Conservation (phyloP, 768 basidiomycete genomes). For the Lactarius trivialis region DNA sequence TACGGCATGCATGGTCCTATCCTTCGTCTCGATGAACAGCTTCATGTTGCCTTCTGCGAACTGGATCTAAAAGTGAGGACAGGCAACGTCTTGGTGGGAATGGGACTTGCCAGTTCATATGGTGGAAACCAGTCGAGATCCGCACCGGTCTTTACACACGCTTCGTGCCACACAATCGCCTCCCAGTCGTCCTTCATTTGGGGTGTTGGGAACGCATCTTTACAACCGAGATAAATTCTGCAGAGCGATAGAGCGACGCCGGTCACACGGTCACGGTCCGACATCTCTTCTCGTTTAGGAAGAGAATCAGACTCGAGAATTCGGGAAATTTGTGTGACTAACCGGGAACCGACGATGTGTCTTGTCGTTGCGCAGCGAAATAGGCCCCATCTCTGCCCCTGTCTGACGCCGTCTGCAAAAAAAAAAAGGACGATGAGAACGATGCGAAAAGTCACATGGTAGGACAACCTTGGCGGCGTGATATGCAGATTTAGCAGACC, state of each 20-base stretch:
- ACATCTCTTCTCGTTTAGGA: not conserved
- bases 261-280: not conserved
- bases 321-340: not conserved
- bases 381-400: not conserved
- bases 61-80: not conserved
- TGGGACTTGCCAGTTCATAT: not conserved
- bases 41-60: not conserved
- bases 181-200: not conserved
- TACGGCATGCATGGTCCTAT: not conserved
- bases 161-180: not conserved
- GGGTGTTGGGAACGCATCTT: slow-evolving; percentile 5
- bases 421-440: not conserved
- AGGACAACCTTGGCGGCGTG: slow-evolving; percentile 1
- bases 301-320: not conserved
- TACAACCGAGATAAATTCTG: slow-evolving; percentile 3
- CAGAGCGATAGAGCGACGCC: not conserved
- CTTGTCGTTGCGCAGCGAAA: not conserved
- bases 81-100: not conserved
- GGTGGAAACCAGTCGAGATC: not conserved
- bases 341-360: not conserved
- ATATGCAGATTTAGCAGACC: not conserved
- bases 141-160: not conserved
- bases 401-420: not conserved
- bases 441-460: not conserved
- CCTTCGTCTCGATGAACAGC: not conserved